Percentiles rank a stretch among this genome's conserved stretches.
Evolutionary conservation across 176 grass and related monocot genomes (phyloP).

Genomic region (Neostapfia colusana): DNA sequence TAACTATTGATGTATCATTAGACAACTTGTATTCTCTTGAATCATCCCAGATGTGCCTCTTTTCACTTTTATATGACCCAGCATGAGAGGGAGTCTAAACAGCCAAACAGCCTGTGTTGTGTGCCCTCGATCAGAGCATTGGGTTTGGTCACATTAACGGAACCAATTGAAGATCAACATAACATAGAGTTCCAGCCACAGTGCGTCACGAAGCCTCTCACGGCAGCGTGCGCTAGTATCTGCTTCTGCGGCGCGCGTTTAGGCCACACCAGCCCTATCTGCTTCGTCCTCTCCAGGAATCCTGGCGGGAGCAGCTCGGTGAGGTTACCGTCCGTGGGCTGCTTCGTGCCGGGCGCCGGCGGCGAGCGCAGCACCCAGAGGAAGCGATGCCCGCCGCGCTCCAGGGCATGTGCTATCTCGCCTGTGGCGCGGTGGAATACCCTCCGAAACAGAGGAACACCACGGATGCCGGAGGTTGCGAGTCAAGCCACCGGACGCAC

Average conservation of each 20-base stretch:
- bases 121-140: no score
- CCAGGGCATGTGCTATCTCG: constrained; percentile 48
- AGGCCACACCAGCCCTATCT: constrained; percentile 34
- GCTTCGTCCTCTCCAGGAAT: constrained; percentile 43
- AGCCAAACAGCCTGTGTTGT: no score
- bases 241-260: constrained; percentile 52
- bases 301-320: constrained; percentile 37
- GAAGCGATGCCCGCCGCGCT: constrained; percentile 44
- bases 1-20: no score
- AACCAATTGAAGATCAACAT: no score
- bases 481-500: constrained; percentile 54
- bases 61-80: no score
- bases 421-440: constrained; percentile 6
- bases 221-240: constrained; percentile 47
- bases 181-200: constrained; percentile 53
- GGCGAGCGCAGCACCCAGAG: constrained; percentile 44
- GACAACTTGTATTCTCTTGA: no score
- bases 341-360: neutral
- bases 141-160: no score
- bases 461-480: constrained; percentile 45
- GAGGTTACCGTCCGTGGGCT: neutral
- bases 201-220: constrained; percentile 52
- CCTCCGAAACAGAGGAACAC: constrained; percentile 52
- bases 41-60: no score
- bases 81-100: no score